phyloP scores from a whole-genome alignment of 495 filamentous ascomycete genomes.

The Beverwykella pulmonaria region DNA sequence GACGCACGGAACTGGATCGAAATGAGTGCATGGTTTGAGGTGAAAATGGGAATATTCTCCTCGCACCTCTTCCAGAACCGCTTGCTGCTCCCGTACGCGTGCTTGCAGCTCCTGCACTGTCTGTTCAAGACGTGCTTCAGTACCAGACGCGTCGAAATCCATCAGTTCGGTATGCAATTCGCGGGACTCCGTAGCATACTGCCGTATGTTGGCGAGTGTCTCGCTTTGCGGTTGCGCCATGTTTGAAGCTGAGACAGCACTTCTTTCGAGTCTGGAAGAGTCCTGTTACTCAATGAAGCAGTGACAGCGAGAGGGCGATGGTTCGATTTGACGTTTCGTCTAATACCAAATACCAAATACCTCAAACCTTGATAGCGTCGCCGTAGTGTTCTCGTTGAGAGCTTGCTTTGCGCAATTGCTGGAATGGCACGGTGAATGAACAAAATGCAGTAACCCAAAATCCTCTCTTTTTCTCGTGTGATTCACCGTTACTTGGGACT shows the following conservation, averaged over 20 bases:
- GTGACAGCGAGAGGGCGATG: not conserved
- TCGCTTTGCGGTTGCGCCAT: conserved; percentile 20
- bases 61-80: conserved; percentile 58
- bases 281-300: not conserved
- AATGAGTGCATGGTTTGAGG: not conserved
- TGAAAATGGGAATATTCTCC: not conserved
- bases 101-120: conserved; percentile 67
- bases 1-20: conserved; percentile 7
- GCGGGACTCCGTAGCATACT: conserved; percentile 30
- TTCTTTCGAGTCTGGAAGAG: not conserved
- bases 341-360: too few species aligned
- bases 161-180: conserved; percentile 31
- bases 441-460: not conserved
- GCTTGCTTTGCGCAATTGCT: not conserved
- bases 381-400: not conserved
- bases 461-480: not conserved
- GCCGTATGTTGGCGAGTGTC: conserved; percentile 26
- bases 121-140: conserved; percentile 59
- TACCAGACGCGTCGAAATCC: conserved; percentile 33
- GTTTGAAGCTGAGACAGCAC: not conserved
- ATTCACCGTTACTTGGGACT: not conserved
- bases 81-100: conserved; percentile 66
- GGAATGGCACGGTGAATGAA: not conserved
- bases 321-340: too few species aligned
- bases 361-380: too few species aligned